Evolutionary conservation across 495 filamentous ascomycete species (phyloP), one percentile per base, ranked within the genome.

Genomic region (Jackrogersella minutella): DNA sequence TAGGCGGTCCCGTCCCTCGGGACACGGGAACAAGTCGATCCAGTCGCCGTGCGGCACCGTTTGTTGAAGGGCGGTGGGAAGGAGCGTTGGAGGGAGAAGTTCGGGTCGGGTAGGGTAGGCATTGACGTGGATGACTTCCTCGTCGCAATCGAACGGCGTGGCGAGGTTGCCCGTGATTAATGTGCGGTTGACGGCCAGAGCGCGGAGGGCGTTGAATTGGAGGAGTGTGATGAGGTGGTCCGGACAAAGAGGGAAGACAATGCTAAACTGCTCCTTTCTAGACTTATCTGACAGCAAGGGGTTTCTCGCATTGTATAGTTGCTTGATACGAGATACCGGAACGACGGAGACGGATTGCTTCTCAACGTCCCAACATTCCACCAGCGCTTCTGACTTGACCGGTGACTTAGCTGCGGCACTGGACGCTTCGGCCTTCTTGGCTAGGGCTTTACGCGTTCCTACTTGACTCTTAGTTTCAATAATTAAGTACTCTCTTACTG

Each of bases 201-300:
- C 80, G 47, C 78, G 76, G 49, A 82, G 72, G 58, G 74, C 73
- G 58, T 82, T 82, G 73, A 62, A 80, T 63, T 82, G 80, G 16
- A 80, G 68, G 19, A 82, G 74, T 5, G 75, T 77, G 51, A 80
- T 78, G 24, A 80, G 77, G 50, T 80, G 76, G 55, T 80, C 78
- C 56, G 74, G 66, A 59, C 66, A 77, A 46, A 82, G 75, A 33
- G 78, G 77, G 61, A 80, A 77, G 31, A 79, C 47, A 14, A 78
- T 58, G 8, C 30, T 66, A 36, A 53, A 63, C 39, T 73, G 54
- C 62, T 69, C 52, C 56, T 73, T 76, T 68, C 52, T 68, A 56
- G 50, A 26, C 46, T 68, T 71, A 51, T 68, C 51, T 63, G 47
- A 62, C 22, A 76, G 57, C 69, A 74, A 59, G 41, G 64, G 69